A percentile compares a stretch with the other conserved stretches of the same genome.
Conservation (phyloP, 192 early-diverging fungal genomes). For the Backusella tuberculispora region DNA sequence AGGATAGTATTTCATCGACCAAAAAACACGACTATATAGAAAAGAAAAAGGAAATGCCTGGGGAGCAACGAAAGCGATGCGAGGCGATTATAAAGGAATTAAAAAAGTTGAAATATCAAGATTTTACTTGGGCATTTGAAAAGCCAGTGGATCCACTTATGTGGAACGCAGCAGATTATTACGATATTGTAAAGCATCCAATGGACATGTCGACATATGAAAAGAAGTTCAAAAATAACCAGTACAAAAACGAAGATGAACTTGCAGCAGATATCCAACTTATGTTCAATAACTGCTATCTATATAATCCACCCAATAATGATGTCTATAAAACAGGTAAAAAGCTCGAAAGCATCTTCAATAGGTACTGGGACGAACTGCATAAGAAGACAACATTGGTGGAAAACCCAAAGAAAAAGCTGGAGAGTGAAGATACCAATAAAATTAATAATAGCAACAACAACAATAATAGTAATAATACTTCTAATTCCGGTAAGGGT, state of each 20-base stretch:
- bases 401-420: background rate
- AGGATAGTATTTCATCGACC: too few relatives aligned
- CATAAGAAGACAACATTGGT: background rate
- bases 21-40: too few relatives aligned
- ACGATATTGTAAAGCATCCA: conserved; percentile 70
- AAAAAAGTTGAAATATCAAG: conserved; percentile 27
- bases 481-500: too few relatives aligned
- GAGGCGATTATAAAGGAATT: conserved; percentile 28
- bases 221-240: conserved; percentile 59
- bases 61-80: conserved; percentile 32
- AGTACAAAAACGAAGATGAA: conserved; percentile 61
- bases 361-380: conserved; percentile 62
- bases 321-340: conserved; percentile 66
- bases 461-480: too few relatives aligned
- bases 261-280: conserved; percentile 71
- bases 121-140: conserved; percentile 58
- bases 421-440: background rate
- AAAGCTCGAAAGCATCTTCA: conserved; percentile 66
- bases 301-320: conserved; percentile 66
- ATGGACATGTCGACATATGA: conserved; percentile 81
- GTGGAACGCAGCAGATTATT: conserved; percentile 83
- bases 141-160: conserved; percentile 87
- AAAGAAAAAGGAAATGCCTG: conserved; percentile 14
- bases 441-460: too few relatives aligned
- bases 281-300: conserved; percentile 78